These are phyloP conservation scores for Clarireedia homoeocarpa DNA, from an alignment of 2,329 filamentous ascomycete species.

Conservation along the genomic window DNA sequence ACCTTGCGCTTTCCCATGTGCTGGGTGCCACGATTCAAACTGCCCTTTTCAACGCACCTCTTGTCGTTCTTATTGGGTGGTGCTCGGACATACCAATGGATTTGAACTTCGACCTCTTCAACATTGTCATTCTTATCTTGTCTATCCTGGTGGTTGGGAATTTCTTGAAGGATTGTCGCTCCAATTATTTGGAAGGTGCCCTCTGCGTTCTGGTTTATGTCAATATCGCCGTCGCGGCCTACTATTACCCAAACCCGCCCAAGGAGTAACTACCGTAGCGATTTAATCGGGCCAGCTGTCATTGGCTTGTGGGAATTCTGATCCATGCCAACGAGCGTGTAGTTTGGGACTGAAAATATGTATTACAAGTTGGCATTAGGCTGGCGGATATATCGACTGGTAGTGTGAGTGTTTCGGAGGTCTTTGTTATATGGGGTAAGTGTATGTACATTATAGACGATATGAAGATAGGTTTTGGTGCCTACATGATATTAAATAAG, in stretches of 20 bases:
- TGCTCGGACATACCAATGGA: slow-evolving; percentile 62
- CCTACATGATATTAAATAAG: too few species aligned
- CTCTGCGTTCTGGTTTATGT: slow-evolving; percentile 65
- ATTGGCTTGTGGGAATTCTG: too few species aligned
- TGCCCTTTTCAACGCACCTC: slow-evolving; percentile 76
- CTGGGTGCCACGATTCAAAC: slow-evolving; percentile 78
- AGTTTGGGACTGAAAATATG: too few species aligned
- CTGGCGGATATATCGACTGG: too few species aligned
- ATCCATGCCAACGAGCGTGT: too few species aligned
- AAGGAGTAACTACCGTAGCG: not conserved
- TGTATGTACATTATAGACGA: too few species aligned
- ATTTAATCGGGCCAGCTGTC: too few species aligned
- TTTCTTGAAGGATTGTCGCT: slow-evolving; percentile 81
- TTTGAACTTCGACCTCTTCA: slow-evolving; percentile 81
- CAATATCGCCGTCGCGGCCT: slow-evolving; percentile 51
- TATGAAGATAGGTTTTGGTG: too few species aligned
- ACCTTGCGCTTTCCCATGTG: slow-evolving; percentile 20
- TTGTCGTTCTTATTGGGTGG: slow-evolving; percentile 81
- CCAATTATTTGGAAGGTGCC: slow-evolving; percentile 81
- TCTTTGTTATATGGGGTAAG: too few species aligned
- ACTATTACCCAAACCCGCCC: slow-evolving; percentile 43
- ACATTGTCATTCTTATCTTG: slow-evolving; percentile 69
- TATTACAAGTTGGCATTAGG: too few species aligned
- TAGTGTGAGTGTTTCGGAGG: too few species aligned
- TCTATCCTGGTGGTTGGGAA: slow-evolving; percentile 81